Base-by-base conservation (phyloP, 495 filamentous ascomycete species). In the Penicillium salamii region DNA sequence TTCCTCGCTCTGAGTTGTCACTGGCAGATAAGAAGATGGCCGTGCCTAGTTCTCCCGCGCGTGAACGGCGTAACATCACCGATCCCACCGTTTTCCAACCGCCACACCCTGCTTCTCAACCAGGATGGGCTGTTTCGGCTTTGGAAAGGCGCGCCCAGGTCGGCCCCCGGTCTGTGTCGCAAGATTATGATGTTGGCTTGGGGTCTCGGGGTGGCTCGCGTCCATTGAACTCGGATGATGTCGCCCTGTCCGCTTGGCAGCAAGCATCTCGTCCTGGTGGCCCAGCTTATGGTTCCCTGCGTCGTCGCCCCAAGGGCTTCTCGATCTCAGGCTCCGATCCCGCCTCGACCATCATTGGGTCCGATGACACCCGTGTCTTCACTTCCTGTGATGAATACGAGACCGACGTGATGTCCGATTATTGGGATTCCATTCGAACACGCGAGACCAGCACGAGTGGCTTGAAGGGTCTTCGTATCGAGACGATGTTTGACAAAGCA, bases 391-490 rank as follows among this genome's bases (percentile, higher is more conserved):
- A 92, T 43, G 91, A 95, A 53, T 89, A 95, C 44, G 91, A 95
- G 46, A 83, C 82, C 3, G 91, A 95, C 57, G 83, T 88, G 48
- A 80, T 87, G 68, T 96, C 88, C 56, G 93, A 97, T 55, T 92
- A 91, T 38, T 97, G 89, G 70, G 93, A 97, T 65, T 97, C 91
- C 13, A 73, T 93, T 52, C 85, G 90, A 48, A 96, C 92, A 7
- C 80, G 85, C 41, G 82, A 83, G 19, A 95, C 91, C 6, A 82
- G 68, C 47, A 76, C 71, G 47, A 81, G 78, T 56, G 76, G 75
- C 24, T 49, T 72, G 33, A 70, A 78, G 44, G 74, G 78, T 18
- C 72, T 81, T 39, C 84, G 85, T 3, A 78, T 96, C 21, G 90
- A 97, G 49, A 86, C 83, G 2, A 89, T 97, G 70, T 97, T 97